Percentiles rank a stretch among this genome's conserved stretches.
These are phyloP conservation scores for Globisporangium okanoganense DNA, from an alignment of 352 stramenopile genomes.

Conservation along the genomic window DNA sequence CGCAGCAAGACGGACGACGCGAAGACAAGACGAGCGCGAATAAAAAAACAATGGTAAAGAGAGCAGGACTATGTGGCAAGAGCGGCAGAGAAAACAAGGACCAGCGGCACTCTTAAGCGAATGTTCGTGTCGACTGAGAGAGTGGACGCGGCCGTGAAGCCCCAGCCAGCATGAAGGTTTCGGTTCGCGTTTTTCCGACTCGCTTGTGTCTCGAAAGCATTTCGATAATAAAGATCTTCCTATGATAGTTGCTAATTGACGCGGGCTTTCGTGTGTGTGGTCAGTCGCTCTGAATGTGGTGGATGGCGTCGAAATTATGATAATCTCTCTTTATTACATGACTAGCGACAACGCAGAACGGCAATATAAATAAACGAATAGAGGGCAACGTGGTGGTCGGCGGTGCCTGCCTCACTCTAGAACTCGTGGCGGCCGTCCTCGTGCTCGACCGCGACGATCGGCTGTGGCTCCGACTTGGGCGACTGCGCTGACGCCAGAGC, in stretches of 20 bases:
- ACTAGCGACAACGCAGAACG: not conserved
- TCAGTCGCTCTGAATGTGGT: no score
- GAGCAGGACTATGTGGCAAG: not conserved
- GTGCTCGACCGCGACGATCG: conserved; percentile 24
- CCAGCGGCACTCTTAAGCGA: not conserved
- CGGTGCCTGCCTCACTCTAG: no score
- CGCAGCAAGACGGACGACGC: not conserved
- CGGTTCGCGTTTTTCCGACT: no score
- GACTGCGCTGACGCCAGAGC: conserved; percentile 2
- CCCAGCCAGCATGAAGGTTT: no score
- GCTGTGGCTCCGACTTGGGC: conserved; percentile 7
- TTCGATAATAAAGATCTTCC: no score
- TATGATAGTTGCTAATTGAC: no score
- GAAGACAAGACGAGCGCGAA: not conserved
- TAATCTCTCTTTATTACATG: conserved; percentile 1
- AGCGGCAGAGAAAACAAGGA: not conserved
- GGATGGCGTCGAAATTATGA: not conserved
- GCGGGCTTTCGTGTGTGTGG: no score
- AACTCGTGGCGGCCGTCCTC: conserved; percentile 57
- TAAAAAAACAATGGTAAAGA: not conserved
- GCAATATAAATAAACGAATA: not conserved
- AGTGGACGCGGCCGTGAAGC: no score
- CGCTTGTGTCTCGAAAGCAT: no score
- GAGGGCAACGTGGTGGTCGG: no score
- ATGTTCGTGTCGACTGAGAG: not conserved